These are phyloP conservation scores for Termitomyces sp. DNA, from an alignment of 768 basidiomycete species.

Conservation along the genomic window DNA sequence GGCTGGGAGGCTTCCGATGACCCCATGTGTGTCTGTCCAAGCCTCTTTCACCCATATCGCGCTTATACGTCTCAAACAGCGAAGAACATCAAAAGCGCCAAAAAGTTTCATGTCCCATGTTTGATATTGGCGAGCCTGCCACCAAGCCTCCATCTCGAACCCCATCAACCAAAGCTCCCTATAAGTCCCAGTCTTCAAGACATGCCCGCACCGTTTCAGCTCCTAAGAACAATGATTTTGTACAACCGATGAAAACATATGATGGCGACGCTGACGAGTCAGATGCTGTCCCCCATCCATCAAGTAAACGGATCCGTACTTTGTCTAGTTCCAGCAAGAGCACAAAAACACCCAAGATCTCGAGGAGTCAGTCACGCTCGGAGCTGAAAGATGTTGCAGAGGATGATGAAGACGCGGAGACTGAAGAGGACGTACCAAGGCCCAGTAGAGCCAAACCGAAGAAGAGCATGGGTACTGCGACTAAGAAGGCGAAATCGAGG, in stretches of 20 bases:
- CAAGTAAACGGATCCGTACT: slow-evolving; percentile 14
- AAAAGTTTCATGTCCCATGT: slow-evolving; percentile 36
- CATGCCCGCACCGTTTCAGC: slow-evolving; percentile 21
- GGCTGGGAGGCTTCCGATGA: slow-evolving; percentile 89
- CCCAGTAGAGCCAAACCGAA: slow-evolving; percentile 6
- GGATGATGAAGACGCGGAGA: slow-evolving; percentile 19
- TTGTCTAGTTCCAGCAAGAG: slow-evolving; percentile 2
- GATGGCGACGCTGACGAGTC: slow-evolving; percentile 28
- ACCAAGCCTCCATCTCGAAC: slow-evolving; percentile 21
- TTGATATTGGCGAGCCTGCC: slow-evolving; percentile 19
- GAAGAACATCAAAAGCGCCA: slow-evolving; percentile 72
- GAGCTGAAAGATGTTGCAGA: slow-evolving; percentile 17
- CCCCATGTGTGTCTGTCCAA: slow-evolving; percentile 60
- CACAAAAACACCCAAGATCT: slow-evolving; percentile 14
- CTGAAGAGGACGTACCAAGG: slow-evolving; percentile 12
- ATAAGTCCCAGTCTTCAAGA: slow-evolving; percentile 22
- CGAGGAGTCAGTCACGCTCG: slow-evolving; percentile 13
- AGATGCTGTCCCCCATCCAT: slow-evolving; percentile 11
- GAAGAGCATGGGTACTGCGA: slow-evolving; percentile 7
- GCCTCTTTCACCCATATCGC: slow-evolving; percentile 5
- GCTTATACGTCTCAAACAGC: slow-evolving; percentile 28
- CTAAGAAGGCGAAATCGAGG: slow-evolving; percentile 17
- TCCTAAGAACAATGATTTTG: slow-evolving; percentile 27
- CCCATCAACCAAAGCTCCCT: slow-evolving; percentile 22
- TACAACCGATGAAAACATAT: slow-evolving; percentile 33